Evolutionary conservation across 257 asterid species (phyloP), one percentile per base, ranked within the genome.

Genomic region (Linaria vulgaris): DNA sequence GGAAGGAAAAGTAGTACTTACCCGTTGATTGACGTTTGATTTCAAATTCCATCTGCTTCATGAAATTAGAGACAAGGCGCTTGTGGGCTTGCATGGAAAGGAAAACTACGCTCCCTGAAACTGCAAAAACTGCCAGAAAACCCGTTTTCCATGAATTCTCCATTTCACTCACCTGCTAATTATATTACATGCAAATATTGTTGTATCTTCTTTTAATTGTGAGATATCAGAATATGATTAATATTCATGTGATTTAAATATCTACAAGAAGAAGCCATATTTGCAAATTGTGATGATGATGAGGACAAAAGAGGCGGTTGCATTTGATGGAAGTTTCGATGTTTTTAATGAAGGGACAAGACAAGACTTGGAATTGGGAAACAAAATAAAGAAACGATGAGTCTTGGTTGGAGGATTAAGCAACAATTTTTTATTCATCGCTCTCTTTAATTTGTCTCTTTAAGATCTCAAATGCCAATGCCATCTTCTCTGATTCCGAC

Each of bases 81-180:
- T 91, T 83, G 66, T 91, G 96, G 9, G 74, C 82, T 69, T 83
- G 95, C 72, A 86, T 76, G 74, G 98, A 87, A 12, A 91, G 79
- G 48, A 91, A 74, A 34, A 74, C 95, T 0, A 91, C 98, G 79
- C 95, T 86, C 12, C 92, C 95, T 0, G 97, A 91, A 51, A 86
- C 97, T 44, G 94, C 96, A 65, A 84, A 88, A 75, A 88, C 98
- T 4, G 92, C 88, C 86, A 91, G 67, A 30, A 76, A 79, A 53
- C 95, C 91, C 6, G 85, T 66, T 50, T 84, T 80, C 34, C 83
- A 12, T 2, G 91, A 86, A 70, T 56, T 74, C 34, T 77, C 82
- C 96, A 86, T 82, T n/a, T 15, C 25, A 43, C 12, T 11, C 38
- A 9, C 17, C 15, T 16, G 30, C 34, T 7, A 34, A 34, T 2